phyloP scores from a whole-genome alignment of 2,329 filamentous ascomycete species.

The Fusarium sp. region DNA sequence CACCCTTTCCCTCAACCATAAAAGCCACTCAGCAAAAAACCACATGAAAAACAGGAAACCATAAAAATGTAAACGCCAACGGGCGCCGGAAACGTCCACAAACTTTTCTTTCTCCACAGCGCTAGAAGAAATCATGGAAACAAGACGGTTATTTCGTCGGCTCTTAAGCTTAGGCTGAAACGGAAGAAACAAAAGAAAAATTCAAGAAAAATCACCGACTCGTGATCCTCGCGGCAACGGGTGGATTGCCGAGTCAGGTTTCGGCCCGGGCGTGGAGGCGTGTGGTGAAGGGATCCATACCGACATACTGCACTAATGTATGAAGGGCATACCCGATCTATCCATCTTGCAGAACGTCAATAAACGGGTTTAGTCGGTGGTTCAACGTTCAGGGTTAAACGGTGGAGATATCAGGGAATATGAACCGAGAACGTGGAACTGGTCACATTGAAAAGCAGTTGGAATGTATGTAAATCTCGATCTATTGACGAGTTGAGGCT shows the following conservation, averaged over 20 bases:
- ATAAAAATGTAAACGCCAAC: background rate
- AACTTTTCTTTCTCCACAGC: background rate
- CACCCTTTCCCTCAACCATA: background rate
- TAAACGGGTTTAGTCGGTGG: constrained; percentile 15
- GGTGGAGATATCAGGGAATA: constrained; percentile 1
- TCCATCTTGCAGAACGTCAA: constrained; percentile 30
- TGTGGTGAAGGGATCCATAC: constrained; percentile 17
- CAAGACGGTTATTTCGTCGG: background rate
- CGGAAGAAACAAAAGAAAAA: constrained; percentile 3
- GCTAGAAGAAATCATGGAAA: background rate
- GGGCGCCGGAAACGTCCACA: background rate
- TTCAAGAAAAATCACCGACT: constrained; percentile 7
- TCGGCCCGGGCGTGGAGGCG: constrained; percentile 14
- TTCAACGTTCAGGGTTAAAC: background rate
- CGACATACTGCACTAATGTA: constrained; percentile 30
- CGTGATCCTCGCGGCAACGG: constrained; percentile 10
- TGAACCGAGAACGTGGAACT: background rate
- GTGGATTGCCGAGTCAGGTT: constrained; percentile 22
- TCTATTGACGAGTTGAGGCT: constrained; percentile 20
- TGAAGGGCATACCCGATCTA: constrained; percentile 18
- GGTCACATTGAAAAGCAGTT: too few species aligned
- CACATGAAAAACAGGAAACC: too few species aligned
- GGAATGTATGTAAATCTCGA: background rate
- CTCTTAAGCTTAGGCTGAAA: background rate
- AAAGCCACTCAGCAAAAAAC: background rate